Percentiles rank a stretch among this genome's conserved stretches.
phyloP scores from a whole-genome alignment of 1,284 basidiomycete genomes.

The Phylloboletellus chloephorus region DNA sequence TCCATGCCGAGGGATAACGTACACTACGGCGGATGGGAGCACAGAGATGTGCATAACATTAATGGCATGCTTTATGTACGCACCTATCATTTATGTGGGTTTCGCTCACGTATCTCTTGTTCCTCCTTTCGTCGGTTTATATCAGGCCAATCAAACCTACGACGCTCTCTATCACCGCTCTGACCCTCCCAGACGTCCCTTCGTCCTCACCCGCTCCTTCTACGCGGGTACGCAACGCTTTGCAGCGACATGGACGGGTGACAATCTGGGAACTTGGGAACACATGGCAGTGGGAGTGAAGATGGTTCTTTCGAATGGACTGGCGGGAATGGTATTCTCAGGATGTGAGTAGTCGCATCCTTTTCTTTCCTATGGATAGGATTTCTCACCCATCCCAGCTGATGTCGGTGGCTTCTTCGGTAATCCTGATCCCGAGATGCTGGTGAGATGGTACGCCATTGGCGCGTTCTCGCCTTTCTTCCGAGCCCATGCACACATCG shows the following conservation, averaged over 20 bases:
- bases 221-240: slow-evolving; percentile 94
- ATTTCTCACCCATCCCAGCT: slow-evolving; percentile 44
- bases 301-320: slow-evolving; percentile 87
- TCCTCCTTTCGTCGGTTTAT: background rate
- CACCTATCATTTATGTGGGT: slow-evolving; percentile 8
- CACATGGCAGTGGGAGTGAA: slow-evolving; percentile 93
- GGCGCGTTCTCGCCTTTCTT: slow-evolving; percentile 97
- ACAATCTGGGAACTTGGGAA: slow-evolving; percentile 97
- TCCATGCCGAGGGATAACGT: slow-evolving; percentile 93
- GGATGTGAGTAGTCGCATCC: slow-evolving; percentile 59
- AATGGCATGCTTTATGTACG: slow-evolving; percentile 83
- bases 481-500: slow-evolving; percentile 96
- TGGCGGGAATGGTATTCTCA: slow-evolving; percentile 92
- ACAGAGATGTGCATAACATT: slow-evolving; percentile 93
- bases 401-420: slow-evolving; percentile 99
- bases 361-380: background rate
- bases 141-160: slow-evolving; percentile 72
- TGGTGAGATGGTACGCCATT: slow-evolving; percentile 96
- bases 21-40: slow-evolving; percentile 94
- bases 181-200: slow-evolving; percentile 74
- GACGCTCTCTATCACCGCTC: slow-evolving; percentile 78
- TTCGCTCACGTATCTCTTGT: background rate
- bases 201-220: slow-evolving; percentile 94
- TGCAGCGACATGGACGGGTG: slow-evolving; percentile 98
- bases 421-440: slow-evolving; percentile 90